phyloP scores from a whole-genome alignment of 495 filamentous ascomycete genomes.

The Aspergillus bridgeri region DNA sequence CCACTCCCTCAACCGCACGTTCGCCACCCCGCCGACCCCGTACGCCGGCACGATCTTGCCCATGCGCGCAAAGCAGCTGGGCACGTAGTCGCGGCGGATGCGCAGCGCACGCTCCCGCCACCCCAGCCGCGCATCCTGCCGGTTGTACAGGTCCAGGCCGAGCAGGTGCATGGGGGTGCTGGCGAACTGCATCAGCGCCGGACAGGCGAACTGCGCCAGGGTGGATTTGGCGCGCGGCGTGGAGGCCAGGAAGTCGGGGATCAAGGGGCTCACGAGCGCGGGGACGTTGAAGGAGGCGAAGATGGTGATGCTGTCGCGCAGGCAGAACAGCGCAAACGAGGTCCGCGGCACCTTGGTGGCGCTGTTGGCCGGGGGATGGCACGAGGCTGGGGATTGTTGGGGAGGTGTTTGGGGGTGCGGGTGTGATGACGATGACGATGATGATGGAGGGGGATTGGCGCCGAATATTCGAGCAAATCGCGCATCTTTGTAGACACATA shows the following conservation, averaged over 20 bases:
- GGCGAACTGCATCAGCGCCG: conserved; percentile 74
- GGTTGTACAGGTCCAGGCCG: conserved; percentile 88
- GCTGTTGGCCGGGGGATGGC: conserved; percentile 18
- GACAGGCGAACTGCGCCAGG: conserved; percentile 75
- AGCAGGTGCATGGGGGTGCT: conserved; percentile 86
- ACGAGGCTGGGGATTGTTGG: conserved; percentile 15
- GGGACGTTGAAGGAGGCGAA: conserved; percentile 94
- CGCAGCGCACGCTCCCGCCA: conserved; percentile 59
- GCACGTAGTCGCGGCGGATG: conserved; percentile 71
- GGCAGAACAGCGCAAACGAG: conserved; percentile 75
- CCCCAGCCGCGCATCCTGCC: conserved; percentile 43
- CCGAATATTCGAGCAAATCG: conserved; percentile 84
- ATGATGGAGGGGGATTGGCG: conserved; percentile 22
- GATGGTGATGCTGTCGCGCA: conserved; percentile 86
- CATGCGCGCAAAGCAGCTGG: conserved; percentile 76
- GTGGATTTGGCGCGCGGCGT: conserved; percentile 53
- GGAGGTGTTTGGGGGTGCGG: conserved; percentile 38
- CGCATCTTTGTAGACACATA: conserved; percentile 92
- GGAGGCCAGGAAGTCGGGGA: conserved; percentile 46
- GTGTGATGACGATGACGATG: conserved; percentile 44
- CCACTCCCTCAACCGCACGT: conserved; percentile 63
- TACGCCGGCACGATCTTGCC: conserved; percentile 92
- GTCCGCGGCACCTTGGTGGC: conserved; percentile 34
- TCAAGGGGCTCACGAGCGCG: conserved; percentile 58
- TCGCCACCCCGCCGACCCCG: conserved; percentile 88